phyloP scores from a whole-genome alignment of 1,139 yeast species.

The Groenewaldozyma auringiensis region DNA sequence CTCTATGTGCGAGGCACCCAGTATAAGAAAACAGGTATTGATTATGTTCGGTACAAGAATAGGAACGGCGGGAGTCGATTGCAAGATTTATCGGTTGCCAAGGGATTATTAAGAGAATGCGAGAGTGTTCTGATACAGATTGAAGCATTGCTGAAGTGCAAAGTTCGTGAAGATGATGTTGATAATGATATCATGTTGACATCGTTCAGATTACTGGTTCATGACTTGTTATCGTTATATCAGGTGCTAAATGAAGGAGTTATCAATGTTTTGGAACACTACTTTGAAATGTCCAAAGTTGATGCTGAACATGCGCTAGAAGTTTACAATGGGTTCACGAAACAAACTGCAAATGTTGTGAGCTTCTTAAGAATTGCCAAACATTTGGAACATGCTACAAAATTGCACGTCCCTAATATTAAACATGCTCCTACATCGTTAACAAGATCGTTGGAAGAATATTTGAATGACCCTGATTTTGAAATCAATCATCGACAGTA shows the following conservation, averaged over 20 bases:
- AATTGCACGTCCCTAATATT: conserved; percentile 87
- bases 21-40: conserved; percentile 51
- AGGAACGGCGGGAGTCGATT: conserved; percentile 55
- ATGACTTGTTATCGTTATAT: conserved; percentile 75
- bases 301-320: conserved; percentile 85
- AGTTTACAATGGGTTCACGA: conserved; percentile 78
- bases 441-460: conserved; percentile 79
- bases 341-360: conserved; percentile 80
- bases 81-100: conserved; percentile 59
- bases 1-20: conserved; percentile 62
- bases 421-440: conserved; percentile 96
- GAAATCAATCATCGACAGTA: conserved; percentile 74
- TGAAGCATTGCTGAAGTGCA: conserved; percentile 64
- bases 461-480: conserved; percentile 77
- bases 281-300: conserved; percentile 78
- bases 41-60: conserved; percentile 59
- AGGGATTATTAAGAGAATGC: conserved; percentile 74
- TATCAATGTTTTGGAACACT: conserved; percentile 83
- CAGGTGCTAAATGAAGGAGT: conserved; percentile 94
- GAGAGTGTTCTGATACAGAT: conserved; percentile 82
- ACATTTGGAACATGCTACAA: conserved; percentile 77
- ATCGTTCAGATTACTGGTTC: conserved; percentile 78
- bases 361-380: conserved; percentile 84
- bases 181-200: conserved; percentile 78
- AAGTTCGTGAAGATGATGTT: conserved; percentile 60